phyloP scores from a whole-genome alignment of 2,329 filamentous ascomycete species.

The Beauveria caledonica region DNA sequence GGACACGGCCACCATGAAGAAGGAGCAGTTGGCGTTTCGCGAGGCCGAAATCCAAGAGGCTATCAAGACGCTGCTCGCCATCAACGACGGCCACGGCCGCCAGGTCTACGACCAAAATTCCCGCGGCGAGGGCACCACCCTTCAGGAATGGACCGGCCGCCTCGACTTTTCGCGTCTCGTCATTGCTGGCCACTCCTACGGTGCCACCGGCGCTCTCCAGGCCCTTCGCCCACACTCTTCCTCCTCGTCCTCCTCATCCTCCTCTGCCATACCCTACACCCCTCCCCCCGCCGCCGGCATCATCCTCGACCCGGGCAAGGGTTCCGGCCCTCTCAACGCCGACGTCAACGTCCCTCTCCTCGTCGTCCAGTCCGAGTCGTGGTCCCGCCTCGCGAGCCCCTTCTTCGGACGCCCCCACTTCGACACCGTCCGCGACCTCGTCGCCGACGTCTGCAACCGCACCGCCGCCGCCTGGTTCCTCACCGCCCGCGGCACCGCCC shows the following conservation, averaged over 20 bases:
- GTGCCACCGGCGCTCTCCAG: constrained; percentile 55
- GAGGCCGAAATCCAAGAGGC: constrained; percentile 41
- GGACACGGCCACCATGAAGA: constrained; percentile 31
- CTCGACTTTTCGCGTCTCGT: constrained; percentile 47
- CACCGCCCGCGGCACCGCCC: constrained; percentile 46
- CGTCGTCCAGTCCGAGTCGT: constrained; percentile 56
- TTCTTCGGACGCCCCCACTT: constrained; percentile 60
- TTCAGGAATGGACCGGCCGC: constrained; percentile 42
- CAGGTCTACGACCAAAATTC: constrained; percentile 33
- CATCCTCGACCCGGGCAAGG: constrained; percentile 58
- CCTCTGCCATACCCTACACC: constrained; percentile 13
- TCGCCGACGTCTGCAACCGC: constrained; percentile 35
- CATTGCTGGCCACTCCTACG: constrained; percentile 57
- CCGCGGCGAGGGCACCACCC: constrained; percentile 36
- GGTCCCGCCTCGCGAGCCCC: constrained; percentile 47
- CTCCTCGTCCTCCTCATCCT: constrained; percentile 23
- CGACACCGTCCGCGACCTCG: constrained; percentile 50
- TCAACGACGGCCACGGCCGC: constrained; percentile 32
- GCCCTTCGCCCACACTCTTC: constrained; percentile 38
- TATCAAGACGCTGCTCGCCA: constrained; percentile 30
- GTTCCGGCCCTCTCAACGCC: constrained; percentile 51
- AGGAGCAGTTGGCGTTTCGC: constrained; percentile 40
- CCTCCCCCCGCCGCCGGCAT: constrained; percentile 50
- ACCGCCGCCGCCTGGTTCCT: constrained; percentile 44
- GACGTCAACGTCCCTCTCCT: constrained; percentile 51